Base-by-base conservation (phyloP, 441 rosid species). In the Gossypium aridum region DNA sequence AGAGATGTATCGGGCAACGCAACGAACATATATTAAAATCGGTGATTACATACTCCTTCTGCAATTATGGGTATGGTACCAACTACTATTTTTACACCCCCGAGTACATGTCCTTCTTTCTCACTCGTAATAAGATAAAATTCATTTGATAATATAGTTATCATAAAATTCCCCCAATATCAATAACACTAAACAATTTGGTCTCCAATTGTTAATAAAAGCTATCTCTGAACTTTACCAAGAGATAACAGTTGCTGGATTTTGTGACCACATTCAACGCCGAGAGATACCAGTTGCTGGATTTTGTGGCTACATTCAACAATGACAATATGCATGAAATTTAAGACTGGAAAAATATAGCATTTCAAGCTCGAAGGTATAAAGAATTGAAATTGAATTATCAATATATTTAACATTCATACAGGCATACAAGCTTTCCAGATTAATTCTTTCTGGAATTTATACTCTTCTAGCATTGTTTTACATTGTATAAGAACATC, bases 371-470 rank as follows among this genome's bases (percentile, higher is more conserved):
- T 31, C 13, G 17, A 22, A 61, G 6, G 16, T 45, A 4, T 25
- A 26, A 63, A 51, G 45, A 59, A 61, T 61, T 17, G 71, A 12
- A 66, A 68, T 31, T 6, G 25, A 75, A 34, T 37, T 65, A 69
- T 13, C 28, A 19, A 22, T 60, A 53, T 14, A 9, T 47, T 16
- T 43, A 70, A 22, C 54, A 63, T 60, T 59, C 31, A 55, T 67
- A 37, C 26, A 54, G 61, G 73, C 31, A 34, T 57, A 61, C 56
- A 70, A 70, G 51, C 54, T 34, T 47, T 61, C 62, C 28, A n/a
- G 73, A 73, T 45, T 22, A n/a, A 17, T 51, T 74, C 73, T 37
- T 76, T 51, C 37, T 39, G 43, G 74, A 77, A 77, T 67, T 13
- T 45, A 25, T 43, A 65, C 53, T 61, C 72, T 72, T 20, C 23